Base-by-base conservation (phyloP, 2,329 filamentous ascomycete species). In the Colletotrichum cereale region DNA sequence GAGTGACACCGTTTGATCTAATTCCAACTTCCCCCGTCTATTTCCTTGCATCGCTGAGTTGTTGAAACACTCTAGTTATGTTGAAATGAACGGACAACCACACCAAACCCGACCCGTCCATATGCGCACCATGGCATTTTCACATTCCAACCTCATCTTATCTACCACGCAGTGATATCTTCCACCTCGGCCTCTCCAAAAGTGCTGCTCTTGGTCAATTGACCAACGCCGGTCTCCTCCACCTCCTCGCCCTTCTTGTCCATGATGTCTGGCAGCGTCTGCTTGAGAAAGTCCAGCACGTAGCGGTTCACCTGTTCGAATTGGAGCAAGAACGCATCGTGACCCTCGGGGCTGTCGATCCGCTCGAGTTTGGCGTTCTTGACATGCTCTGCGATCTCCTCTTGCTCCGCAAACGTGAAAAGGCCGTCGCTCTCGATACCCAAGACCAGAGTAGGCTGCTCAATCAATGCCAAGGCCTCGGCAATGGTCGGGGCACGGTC, bases 161-260 rank as follows among this genome's bases (percentile, higher is more conserved):
- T 71, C 82, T 88, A 98, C 95, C 95, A 98, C 29, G 94, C 95
- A 42, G 95, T 97, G 76, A 98, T 97, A 79, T 98, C 96, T 72
- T 96, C 96, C 26, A 98, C 94, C 82, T 98, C 96, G 1, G 94
- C 95, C 83, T 98, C 95, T 21, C 96, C 95, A 84, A 98, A 97
- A 0, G 93, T 96, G 82, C 95, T 97, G 67, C 89, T 95, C 85
- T 97, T 97, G 24, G 89, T 94, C 73, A 95, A 81, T 76, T 89
- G 84, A 21, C 90, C 90, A 8, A 90, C 86, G 71, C 86, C 84
- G 74, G 85, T 80, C 67, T 83, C 83, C 31, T 83, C 85, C 36
- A 78, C 79, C 47, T 79, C 79, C 3, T 81, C 82, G 2, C 86
- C 88, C 29, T 89, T 85, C 76, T 85, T 88, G 44, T 82, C 84